Evolutionary conservation across 805 yeast genomes (phyloP).

Genomic region (Nematodospora valgi): DNA sequence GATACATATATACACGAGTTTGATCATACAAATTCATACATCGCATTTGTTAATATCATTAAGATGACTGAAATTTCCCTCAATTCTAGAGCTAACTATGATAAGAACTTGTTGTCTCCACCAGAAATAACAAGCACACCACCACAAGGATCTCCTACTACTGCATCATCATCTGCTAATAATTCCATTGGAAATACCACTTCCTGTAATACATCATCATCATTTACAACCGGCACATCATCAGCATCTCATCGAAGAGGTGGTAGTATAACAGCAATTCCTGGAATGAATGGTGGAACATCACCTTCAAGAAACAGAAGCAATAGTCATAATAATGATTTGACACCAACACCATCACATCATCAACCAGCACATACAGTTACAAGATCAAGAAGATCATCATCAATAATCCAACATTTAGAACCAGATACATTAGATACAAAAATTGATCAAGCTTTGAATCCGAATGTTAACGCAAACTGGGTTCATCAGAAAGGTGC

Average conservation of each 20-base stretch:
- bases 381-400: slow-evolving; percentile 66
- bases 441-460: slow-evolving; percentile 82
- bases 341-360: slow-evolving; percentile 25
- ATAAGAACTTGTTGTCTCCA: too few relatives aligned
- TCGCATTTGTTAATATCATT: too few relatives aligned
- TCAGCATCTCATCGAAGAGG: slow-evolving; percentile 2
- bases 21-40: too few relatives aligned
- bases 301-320: slow-evolving; percentile 8
- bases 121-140: too few relatives aligned
- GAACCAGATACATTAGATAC: slow-evolving; percentile 92
- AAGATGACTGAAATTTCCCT: too few relatives aligned
- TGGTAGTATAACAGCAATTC: neutral
- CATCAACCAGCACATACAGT: slow-evolving; percentile 20
- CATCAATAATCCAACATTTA: slow-evolving; percentile 84
- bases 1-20: too few relatives aligned
- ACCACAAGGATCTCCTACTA: too few relatives aligned
- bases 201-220: neutral
- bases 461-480: slow-evolving; percentile 87
- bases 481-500: slow-evolving; percentile 98
- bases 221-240: too few relatives aligned
- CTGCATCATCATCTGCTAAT: too few relatives aligned
- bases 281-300: neutral
- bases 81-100: too few relatives aligned
- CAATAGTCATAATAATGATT: slow-evolving; percentile 7
- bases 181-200: neutral